A percentile compares a stretch with the other conserved stretches of the same genome.
Evolutionary conservation across 2,329 filamentous ascomycete species (phyloP).

Genomic region (Cladosporium sp.): DNA sequence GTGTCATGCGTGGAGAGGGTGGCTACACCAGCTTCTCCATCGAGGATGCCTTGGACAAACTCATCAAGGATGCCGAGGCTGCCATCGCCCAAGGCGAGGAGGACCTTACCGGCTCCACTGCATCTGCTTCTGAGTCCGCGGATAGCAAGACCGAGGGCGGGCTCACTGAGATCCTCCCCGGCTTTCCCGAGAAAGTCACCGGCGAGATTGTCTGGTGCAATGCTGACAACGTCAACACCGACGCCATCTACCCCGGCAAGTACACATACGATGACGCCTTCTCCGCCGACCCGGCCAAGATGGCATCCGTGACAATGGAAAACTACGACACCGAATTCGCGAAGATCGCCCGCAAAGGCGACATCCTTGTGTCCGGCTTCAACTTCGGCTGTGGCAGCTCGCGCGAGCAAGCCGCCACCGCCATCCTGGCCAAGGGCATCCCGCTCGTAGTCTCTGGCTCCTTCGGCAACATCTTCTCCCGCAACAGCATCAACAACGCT

Average conservation of each 20-base stretch:
- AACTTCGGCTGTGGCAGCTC: slow-evolving; percentile 83
- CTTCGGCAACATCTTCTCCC: slow-evolving; percentile 76
- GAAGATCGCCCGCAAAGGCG: slow-evolving; percentile 56
- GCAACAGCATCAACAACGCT: slow-evolving; percentile 76
- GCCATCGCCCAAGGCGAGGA: slow-evolving; percentile 52
- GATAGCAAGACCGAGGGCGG: slow-evolving; percentile 27
- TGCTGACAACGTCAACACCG: slow-evolving; percentile 82
- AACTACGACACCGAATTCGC: slow-evolving; percentile 80
- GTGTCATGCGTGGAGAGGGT: slow-evolving; percentile 66
- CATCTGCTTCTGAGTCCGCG: slow-evolving; percentile 25
- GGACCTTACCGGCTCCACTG: slow-evolving; percentile 28
- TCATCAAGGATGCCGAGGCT: slow-evolving; percentile 62
- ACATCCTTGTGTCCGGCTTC: slow-evolving; percentile 79
- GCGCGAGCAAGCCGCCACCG: slow-evolving; percentile 82
- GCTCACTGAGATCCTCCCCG: slow-evolving; percentile 67
- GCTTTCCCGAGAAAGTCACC: slow-evolving; percentile 74
- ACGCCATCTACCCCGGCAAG: slow-evolving; percentile 85
- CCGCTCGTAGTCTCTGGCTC: slow-evolving; percentile 73
- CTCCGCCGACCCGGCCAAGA: slow-evolving; percentile 62
- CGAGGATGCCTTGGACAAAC: slow-evolving; percentile 64
- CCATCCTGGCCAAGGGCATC: slow-evolving; percentile 73
- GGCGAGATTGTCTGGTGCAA: slow-evolving; percentile 89
- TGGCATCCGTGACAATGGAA: slow-evolving; percentile 87
- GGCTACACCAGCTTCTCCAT: slow-evolving; percentile 58
- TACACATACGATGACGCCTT: slow-evolving; percentile 90